Percentiles rank a stretch among this genome's conserved stretches.
Conservation (phyloP, 495 filamentous ascomycete species). For the Neurospora pannonica region DNA sequence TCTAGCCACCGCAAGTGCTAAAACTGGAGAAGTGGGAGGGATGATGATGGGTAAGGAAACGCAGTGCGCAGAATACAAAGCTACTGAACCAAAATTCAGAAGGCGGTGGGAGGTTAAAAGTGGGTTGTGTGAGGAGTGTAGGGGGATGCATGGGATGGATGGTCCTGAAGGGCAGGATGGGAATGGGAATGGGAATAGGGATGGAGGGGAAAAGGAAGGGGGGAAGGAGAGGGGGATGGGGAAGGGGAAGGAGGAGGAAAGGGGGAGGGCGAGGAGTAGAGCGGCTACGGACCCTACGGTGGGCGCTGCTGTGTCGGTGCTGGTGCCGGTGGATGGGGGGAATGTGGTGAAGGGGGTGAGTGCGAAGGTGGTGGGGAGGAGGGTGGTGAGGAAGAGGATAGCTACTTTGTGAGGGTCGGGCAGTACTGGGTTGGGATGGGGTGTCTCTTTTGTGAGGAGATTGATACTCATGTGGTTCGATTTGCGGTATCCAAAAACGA, state of each 20-base stretch:
- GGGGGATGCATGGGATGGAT: not conserved
- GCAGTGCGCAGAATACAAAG: not conserved
- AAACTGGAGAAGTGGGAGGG: not conserved
- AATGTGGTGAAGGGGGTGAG: not conserved
- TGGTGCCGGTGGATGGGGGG: not conserved
- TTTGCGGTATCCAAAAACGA: not conserved
- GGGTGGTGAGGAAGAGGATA: not conserved
- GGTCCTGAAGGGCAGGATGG: not conserved
- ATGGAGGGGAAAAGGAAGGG: not conserved
- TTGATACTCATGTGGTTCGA: not conserved
- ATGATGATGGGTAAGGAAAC: not conserved
- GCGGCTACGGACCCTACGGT: not conserved
- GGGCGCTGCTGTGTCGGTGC: not conserved
- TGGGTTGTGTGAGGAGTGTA: not conserved
- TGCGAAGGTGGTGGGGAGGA: not conserved
- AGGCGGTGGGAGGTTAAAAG: not conserved
- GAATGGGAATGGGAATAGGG: not conserved
- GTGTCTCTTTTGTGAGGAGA: not conserved
- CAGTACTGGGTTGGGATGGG: not conserved
- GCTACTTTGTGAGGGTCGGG: not conserved
- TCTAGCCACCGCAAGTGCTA: not conserved
- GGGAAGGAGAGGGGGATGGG: not conserved
- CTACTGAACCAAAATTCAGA: not conserved
- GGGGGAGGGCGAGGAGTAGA: not conserved
- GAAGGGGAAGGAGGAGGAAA: not conserved